Base-by-base conservation (phyloP, 495 filamentous ascomycete genomes). In the Penicillium arizonense region DNA sequence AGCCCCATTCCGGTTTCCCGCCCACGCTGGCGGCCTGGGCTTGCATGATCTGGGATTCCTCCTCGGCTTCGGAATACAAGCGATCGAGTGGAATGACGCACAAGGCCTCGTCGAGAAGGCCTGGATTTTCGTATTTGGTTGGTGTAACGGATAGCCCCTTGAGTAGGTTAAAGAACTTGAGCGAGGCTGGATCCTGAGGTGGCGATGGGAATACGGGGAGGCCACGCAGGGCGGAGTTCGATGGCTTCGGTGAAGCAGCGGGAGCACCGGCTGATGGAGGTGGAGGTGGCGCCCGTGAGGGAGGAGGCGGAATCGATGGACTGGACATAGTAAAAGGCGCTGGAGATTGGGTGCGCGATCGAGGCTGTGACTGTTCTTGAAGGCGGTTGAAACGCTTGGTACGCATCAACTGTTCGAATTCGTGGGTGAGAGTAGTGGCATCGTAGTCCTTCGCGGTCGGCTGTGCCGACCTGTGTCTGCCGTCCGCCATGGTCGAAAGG, bases 121-220 rank as follows among this genome's bases (percentile, higher is more conserved):
- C 95, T 0, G 95, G 94, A 65, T 99, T 97, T 73, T 99, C 94
- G 72, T 96, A 99, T 64, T 90, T 91, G 16, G 83, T 88, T 10
- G 94, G 94, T 23, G 88, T 94, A 24, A 83, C 77, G 3, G 94
- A 94, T 8, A 97, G 72, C 3, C 87, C 85, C 42, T 91, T 77
- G 4, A 99, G 77, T 32, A 91, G 76, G 72, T 87, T 95, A 43
- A 87, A 84, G 65, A 97, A 97, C 57, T 89, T 93, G 24, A 89
- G 75, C 1, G 89, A 90, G 14, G 78, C 73, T 37, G 80, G 66
- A 67, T 95, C 89, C 56, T 86, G 77, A 0, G 94, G 90, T 6
- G 90, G 82, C 14, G 84, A 83, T 5, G 94, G 91, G 33, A 96
- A 79, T 57, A 88, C 87, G 37, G 94, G 92, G 21, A 93, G 75